These are phyloP conservation scores for Calonectria leucothoes DNA, from an alignment of 2,329 filamentous ascomycete genomes.

Conservation along the genomic window DNA sequence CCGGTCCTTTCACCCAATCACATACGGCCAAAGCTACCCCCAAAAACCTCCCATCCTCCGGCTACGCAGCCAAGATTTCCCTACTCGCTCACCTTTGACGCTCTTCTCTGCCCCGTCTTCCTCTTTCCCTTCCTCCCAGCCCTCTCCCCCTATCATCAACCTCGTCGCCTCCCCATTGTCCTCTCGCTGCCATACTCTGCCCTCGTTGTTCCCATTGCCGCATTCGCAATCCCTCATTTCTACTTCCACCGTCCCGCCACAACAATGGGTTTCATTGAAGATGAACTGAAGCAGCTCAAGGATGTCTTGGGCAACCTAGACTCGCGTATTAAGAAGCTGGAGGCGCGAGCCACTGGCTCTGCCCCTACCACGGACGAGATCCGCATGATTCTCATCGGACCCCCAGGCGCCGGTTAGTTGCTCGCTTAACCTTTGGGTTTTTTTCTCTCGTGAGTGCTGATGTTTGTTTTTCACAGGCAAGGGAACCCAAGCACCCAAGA, in stretches of 20 bases:
- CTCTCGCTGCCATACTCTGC: conserved; percentile 15
- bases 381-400: conserved; percentile 97
- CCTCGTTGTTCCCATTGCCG: conserved; percentile 31
- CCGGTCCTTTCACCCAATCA: conserved; percentile 36
- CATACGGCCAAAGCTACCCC: conserved; percentile 36
- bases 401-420: conserved; percentile 90
- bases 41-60: conserved; percentile 45
- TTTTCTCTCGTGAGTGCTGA: conserved; percentile 26
- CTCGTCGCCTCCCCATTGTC: conserved; percentile 12
- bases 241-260: conserved; percentile 38
- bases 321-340: conserved; percentile 85
- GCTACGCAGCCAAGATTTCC: conserved; percentile 46
- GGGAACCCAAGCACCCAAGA: conserved; percentile 96
- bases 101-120: conserved; percentile 34
- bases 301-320: conserved; percentile 87
- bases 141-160: conserved; percentile 26
- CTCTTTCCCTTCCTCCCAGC: conserved; percentile 21
- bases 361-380: conserved; percentile 71
- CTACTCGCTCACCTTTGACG: conserved; percentile 33
- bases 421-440: not conserved
- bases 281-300: conserved; percentile 87
- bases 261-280: conserved; percentile 89
- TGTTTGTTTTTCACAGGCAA: conserved; percentile 74
- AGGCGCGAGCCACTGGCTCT: conserved; percentile 74
- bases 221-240: conserved; percentile 30